These are phyloP conservation scores for Pichia gijzeniarum DNA, from an alignment of 805 yeast species.

Conservation along the genomic window DNA sequence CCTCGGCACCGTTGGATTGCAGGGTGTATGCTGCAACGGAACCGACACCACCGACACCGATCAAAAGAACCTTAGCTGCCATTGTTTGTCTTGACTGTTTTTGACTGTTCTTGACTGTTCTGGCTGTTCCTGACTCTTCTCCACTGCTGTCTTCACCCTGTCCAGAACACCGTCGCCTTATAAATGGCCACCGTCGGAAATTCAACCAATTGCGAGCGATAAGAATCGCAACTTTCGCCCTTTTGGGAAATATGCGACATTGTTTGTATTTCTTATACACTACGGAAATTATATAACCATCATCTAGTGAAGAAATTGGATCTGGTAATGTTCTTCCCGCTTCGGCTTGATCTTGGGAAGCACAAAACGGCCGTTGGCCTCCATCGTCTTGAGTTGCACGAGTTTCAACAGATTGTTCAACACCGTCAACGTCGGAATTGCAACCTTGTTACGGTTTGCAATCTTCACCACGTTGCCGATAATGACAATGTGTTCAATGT, in stretches of 20 bases:
- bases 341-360: conserved; percentile 27
- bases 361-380: conserved; percentile 21
- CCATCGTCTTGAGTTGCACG: conserved; percentile 28
- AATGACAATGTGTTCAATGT: conserved; percentile 36
- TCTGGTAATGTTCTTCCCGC: conserved; percentile 18
- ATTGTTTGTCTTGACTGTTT: background rate
- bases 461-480: conserved; percentile 34
- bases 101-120: no score
- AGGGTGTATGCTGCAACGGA: conserved; percentile 66
- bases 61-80: conserved; percentile 42
- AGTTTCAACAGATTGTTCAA: conserved; percentile 24
- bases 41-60: conserved; percentile 89
- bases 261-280: background rate
- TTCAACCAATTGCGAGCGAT: no score
- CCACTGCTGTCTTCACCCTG: no score
- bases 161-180: no score
- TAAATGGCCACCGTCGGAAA: background rate
- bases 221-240: background rate
- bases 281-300: no score
- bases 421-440: conserved; percentile 26
- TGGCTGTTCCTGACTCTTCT: no score
- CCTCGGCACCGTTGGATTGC: conserved; percentile 40
- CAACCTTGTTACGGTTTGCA: conserved; percentile 24
- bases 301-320: conserved; percentile 3
- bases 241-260: background rate